Base-by-base conservation (phyloP, 2,329 filamentous ascomycete genomes). In the Macroventuria anomochaeta region DNA sequence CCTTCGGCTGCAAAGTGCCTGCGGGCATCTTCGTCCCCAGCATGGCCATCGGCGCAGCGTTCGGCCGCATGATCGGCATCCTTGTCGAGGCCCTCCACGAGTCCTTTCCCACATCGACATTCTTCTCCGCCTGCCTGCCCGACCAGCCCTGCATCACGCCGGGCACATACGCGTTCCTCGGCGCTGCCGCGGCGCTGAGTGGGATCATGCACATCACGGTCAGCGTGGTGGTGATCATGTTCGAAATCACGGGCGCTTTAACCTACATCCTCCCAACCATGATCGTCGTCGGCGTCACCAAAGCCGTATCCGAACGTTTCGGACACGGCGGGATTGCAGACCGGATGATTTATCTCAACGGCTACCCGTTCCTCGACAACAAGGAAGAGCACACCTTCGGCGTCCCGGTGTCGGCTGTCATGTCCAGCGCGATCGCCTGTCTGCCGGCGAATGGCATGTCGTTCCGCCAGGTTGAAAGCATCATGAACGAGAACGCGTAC, bases 121-220 rank as follows among this genome's bases (percentile, higher is more conserved):
- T 97, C 77, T 99, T 99, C 72, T 81, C 91, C 0, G 85, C 91
- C 4, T 99, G 95, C 73, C 85, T 90, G 61, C 92, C 93, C 2
- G 93, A 97, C 70, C 89, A 92, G 32, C 91, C 93, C 1, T 99
- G 95, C 73, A 97, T 99, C 65, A 99, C 95, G 0, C 95, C 95
- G 0, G 95, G 95, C 8, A 97, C 95, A 1, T 99, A 99, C 70
- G 95, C 95, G 6, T 96, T 99, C 64, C 82, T 99, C 0, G 95
- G 95, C 34, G 95, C 95, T 5, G 95, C 88, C 0, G 93, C 95
- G 2, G 91, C 95, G 0, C 81, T 99, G 20, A 93, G 90, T 72
- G 95, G 95, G 8, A 97, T 97, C 69, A 99, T 97, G 93, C 95
- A 97, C 75, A 90, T 99, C 58, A 97, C 93, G 0, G 87, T 99